Evolutionary conservation across 2,329 filamentous ascomycete species (phyloP).

Genomic region (Trichophyton simii): DNA sequence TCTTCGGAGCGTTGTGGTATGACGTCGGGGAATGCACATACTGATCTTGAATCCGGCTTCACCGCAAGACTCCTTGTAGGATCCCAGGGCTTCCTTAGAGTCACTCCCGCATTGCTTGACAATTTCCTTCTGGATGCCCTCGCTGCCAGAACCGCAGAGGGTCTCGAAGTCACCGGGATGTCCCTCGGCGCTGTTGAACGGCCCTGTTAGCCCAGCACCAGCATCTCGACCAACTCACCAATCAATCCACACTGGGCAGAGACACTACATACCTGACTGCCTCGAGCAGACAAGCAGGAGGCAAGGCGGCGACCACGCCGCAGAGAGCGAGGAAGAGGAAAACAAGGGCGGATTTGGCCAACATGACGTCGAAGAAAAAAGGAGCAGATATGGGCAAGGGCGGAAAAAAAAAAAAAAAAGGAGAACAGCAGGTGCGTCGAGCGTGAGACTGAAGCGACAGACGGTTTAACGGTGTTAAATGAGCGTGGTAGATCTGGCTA

Average conservation of each 20-base stretch:
- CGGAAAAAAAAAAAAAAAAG: conserved; percentile 10
- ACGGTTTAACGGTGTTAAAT: background rate
- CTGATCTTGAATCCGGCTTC: conserved; percentile 30
- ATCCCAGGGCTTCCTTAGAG: conserved; percentile 25
- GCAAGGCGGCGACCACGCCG: conserved; percentile 31
- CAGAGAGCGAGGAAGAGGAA: conserved; percentile 35
- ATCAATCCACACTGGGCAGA: background rate
- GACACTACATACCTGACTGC: conserved; percentile 36
- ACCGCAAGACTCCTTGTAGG: conserved; percentile 29
- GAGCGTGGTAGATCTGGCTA: background rate
- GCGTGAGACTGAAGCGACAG: conserved; percentile 7
- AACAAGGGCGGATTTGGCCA: conserved; percentile 33
- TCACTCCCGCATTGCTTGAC: conserved; percentile 24
- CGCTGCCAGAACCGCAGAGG: conserved; percentile 27
- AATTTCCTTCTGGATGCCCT: conserved; percentile 28
- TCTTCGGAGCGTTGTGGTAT: background rate
- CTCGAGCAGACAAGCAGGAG: conserved; percentile 40
- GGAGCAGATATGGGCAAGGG: too few species aligned
- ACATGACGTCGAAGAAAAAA: conserved; percentile 24
- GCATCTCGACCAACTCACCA: background rate
- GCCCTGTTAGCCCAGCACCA: conserved; percentile 14
- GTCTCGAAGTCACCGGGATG: conserved; percentile 28
- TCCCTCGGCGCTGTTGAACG: conserved; percentile 20
- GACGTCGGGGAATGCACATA: conserved; percentile 18
- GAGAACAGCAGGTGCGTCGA: conserved; percentile 7